Percentiles rank a stretch among this genome's conserved stretches.
These are phyloP conservation scores for Aureobasidium lini DNA, from an alignment of 2,329 filamentous ascomycete species.

Conservation along the genomic window DNA sequence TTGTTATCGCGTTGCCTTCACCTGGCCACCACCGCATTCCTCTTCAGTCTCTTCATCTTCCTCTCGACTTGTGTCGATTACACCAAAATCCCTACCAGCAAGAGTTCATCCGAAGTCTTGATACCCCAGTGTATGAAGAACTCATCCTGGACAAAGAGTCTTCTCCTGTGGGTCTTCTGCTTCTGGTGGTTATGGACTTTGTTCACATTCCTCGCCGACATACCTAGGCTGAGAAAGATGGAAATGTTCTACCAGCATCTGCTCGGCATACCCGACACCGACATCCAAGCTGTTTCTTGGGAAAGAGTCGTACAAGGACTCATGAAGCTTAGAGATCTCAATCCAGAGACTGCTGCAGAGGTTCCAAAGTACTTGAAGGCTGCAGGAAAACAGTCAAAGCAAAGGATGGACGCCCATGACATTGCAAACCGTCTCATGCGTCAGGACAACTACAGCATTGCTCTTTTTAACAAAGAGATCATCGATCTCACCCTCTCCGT, in stretches of 20 bases:
- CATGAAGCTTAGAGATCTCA: conserved; percentile 76
- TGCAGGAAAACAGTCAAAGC: conserved; percentile 63
- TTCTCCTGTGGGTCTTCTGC: conserved; percentile 75
- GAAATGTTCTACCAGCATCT: conserved; percentile 81
- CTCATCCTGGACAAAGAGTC: conserved; percentile 70
- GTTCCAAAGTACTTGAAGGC: conserved; percentile 14
- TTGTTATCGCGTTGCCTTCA: conserved; percentile 63
- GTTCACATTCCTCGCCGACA: conserved; percentile 65
- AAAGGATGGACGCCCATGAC: conserved; percentile 90
- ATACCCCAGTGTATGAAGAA: conserved; percentile 64
- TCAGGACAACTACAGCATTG: conserved; percentile 93
- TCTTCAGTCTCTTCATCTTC: conserved; percentile 75
- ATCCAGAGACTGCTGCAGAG: conserved; percentile 59
- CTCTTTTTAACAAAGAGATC: conserved; percentile 94
- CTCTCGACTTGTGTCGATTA: conserved; percentile 83
- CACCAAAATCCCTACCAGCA: conserved; percentile 58
- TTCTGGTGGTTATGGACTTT: conserved; percentile 80
- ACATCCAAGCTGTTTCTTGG: conserved; percentile 94
- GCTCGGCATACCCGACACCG: conserved; percentile 72
- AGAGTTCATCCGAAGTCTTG: conserved; percentile 52
- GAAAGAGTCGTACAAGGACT: conserved; percentile 80
- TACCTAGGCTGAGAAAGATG: conserved; percentile 66
- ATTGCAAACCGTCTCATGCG: conserved; percentile 97
- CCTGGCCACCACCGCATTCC: conserved; percentile 71
- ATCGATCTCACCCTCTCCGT: conserved; percentile 79